A percentile compares a stretch with the other conserved stretches of the same genome.
phyloP scores from a whole-genome alignment of 768 basidiomycete species.

The Suillus subluteus region DNA sequence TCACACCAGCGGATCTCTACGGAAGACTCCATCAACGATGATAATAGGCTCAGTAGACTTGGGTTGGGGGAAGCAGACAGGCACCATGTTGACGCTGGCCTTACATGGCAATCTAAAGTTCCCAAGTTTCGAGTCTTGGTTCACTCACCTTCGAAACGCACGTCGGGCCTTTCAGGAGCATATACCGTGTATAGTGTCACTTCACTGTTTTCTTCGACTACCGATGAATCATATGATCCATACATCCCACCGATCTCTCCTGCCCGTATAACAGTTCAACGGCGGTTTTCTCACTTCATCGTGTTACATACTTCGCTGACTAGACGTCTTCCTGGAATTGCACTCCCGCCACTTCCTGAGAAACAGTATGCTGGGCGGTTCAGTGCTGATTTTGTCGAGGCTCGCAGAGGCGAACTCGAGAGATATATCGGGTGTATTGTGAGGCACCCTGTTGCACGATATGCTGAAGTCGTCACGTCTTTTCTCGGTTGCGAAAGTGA shows the following conservation, averaged over 20 bases:
- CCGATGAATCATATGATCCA: constrained; percentile 23
- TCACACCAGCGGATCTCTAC: constrained; percentile 33
- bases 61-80: constrained; percentile 62
- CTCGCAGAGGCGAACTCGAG: constrained; percentile 79
- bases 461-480: constrained; percentile 77
- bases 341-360: constrained; percentile 81
- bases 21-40: constrained; percentile 45
- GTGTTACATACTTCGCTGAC: constrained; percentile 73
- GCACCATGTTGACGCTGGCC: constrained; percentile 73
- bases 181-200: constrained; percentile 80
- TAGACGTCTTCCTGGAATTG: constrained; percentile 72
- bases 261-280: constrained; percentile 70
- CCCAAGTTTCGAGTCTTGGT: constrained; percentile 75
- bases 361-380: constrained; percentile 86
- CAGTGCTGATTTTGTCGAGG: constrained; percentile 81
- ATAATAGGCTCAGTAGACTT: constrained; percentile 39
- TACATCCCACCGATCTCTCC: constrained; percentile 38
- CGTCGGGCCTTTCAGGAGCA: constrained; percentile 65
- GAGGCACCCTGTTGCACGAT: constrained; percentile 76
- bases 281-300: constrained; percentile 87
- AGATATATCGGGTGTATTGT: constrained; percentile 72
- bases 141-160: constrained; percentile 79
- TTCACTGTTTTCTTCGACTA: constrained; percentile 55
- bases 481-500: constrained; percentile 82
- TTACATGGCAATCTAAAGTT: constrained; percentile 73